Base-by-base conservation (phyloP, 805 yeast genomes). In the Schizosaccharomyces cryophilus region DNA sequence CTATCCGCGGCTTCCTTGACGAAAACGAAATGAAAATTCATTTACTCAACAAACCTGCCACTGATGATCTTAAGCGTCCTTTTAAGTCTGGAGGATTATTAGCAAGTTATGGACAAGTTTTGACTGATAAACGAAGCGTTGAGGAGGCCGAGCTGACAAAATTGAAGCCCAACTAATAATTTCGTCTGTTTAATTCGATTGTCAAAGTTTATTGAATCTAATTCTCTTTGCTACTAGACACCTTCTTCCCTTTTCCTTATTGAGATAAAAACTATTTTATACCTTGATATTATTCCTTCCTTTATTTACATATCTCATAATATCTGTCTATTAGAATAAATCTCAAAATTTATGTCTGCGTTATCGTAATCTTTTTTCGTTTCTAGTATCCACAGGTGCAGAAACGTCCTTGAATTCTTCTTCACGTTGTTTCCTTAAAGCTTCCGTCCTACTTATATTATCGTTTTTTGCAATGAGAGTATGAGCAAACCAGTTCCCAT, bases 1-100 rank as follows among this genome's bases (percentile, higher is more conserved):
- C 96, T 60, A 75, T 93, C 68, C 93, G 93, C 80, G 76, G 85
- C 67, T 95, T 95, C 58, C 74, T 87, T 62, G 98, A 93, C 76
- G 75, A 86, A 69, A 88, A 88, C 75, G 81, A 87, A 66, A 95
- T 90, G 67, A 82, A 87, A 77, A 87, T 93, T 73, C 95, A 93
- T 73, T 69, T 93, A 62, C 85, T 85, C 68, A 88, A 88, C 66
- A 75, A 79, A 68, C 56, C 56, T 51, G 80, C 89, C 48, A 90
- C 96, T 31, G 67, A 79, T 60, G 96, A 96, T 66, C 81, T 88
- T 74, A 87, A 87, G 80, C 86, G 98, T 78, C 98, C 98, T 59
- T 93, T 93, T 83, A 87, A 86, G 78, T 81, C 93, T 58, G 72
- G 90, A 75, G 79, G 75, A 58, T 67, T 73, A 42, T 73, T 75